Percentiles rank a stretch among this genome's conserved stretches.
These are phyloP conservation scores for Pythium phragmitis DNA, from an alignment of 352 stramenopile species.

Conservation along the genomic window DNA sequence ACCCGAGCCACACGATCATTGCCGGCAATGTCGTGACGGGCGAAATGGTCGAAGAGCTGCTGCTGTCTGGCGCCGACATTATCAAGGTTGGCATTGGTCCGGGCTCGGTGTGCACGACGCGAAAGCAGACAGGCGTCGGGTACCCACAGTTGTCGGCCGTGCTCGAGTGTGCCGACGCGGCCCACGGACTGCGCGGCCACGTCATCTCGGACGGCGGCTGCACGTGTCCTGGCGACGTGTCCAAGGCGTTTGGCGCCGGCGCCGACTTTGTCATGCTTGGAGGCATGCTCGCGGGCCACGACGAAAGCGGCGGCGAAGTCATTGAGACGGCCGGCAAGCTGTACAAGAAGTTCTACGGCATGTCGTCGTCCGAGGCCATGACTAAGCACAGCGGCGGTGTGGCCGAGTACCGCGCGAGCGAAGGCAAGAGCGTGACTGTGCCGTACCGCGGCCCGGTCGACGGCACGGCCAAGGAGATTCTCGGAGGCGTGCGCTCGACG, in stretches of 20 bases:
- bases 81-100: constrained; percentile 94
- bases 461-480: constrained; percentile 86
- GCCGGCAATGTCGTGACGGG: constrained; percentile 92
- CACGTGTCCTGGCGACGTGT: constrained; percentile 87
- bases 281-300: constrained; percentile 90
- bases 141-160: constrained; percentile 91
- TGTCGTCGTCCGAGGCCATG: constrained; percentile 92
- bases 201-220: constrained; percentile 90
- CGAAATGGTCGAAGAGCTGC: constrained; percentile 91
- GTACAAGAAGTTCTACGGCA: constrained; percentile 93
- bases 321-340: constrained; percentile 65
- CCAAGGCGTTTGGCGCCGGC: constrained; percentile 90
- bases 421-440: constrained; percentile 91
- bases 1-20: constrained; percentile 87
- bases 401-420: constrained; percentile 88
- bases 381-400: constrained; percentile 91
- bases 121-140: constrained; percentile 91
- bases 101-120: constrained; percentile 90
- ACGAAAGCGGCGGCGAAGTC: constrained; percentile 87
- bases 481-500: constrained; percentile 90
- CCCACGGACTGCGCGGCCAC: constrained; percentile 86
- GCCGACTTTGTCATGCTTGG: constrained; percentile 94
- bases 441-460: constrained; percentile 82
- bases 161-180: constrained; percentile 90
- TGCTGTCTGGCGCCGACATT: constrained; percentile 90